Conservation (phyloP, 1,284 basidiomycete species). For the Testicularia cyperi region DNA sequence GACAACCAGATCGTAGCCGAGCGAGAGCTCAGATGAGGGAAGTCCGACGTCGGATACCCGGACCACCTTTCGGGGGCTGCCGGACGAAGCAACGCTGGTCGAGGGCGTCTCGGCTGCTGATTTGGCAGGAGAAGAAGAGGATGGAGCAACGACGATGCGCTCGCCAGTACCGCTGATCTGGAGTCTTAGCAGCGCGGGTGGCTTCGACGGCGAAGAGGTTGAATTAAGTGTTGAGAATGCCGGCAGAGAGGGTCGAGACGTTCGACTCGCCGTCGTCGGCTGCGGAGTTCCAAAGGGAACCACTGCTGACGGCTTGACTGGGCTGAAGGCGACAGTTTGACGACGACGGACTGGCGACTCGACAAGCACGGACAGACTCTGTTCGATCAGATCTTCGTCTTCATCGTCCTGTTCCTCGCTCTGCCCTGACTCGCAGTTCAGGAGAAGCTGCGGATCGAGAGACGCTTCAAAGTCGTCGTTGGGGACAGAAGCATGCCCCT, state of each 20-base stretch:
- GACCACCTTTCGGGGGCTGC: slow-evolving; percentile 14
- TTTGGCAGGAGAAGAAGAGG: too few species aligned
- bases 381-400: slow-evolving; percentile 37
- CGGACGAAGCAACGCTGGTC: too few species aligned
- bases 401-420: slow-evolving; percentile 7
- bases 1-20: slow-evolving; percentile 29
- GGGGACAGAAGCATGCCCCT: too few species aligned
- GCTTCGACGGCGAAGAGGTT: slow-evolving; percentile 15
- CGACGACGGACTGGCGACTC: too few species aligned
- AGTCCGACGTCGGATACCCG: slow-evolving; percentile 31
- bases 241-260: slow-evolving; percentile 23
- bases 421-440: slow-evolving; percentile 5
- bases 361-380: slow-evolving; percentile 22
- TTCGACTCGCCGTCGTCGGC: slow-evolving; percentile 12
- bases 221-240: too few species aligned
- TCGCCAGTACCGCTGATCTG: slow-evolving; percentile 28
- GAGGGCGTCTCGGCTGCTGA: not conserved
- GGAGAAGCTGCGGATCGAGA: slow-evolving; percentile 17
- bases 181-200: slow-evolving; percentile 18
- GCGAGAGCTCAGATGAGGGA: slow-evolving; percentile 22
- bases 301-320: slow-evolving; percentile 18
- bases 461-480: slow-evolving; percentile 8
- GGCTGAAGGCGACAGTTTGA: slow-evolving; percentile 22
- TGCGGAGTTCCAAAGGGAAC: slow-evolving; percentile 27
- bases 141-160: slow-evolving; percentile 13